These are phyloP conservation scores for Dioszegia hungarica DNA, from an alignment of 768 basidiomycete genomes.

Conservation along the genomic window DNA sequence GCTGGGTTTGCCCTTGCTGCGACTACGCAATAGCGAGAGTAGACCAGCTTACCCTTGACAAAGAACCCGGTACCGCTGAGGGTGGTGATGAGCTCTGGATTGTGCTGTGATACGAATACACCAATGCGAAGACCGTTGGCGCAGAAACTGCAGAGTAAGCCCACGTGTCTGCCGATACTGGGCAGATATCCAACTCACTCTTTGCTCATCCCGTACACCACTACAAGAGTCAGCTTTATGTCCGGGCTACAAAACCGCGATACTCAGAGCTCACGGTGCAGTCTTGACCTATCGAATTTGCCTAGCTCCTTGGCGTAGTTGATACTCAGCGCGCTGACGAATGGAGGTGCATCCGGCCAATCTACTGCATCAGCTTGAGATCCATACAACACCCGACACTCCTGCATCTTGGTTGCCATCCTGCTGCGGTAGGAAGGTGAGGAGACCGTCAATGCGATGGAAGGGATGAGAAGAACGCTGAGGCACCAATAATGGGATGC, in stretches of 20 bases:
- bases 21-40: too few relatives aligned
- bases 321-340: slow-evolving; percentile 38
- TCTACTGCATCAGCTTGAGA: not conserved
- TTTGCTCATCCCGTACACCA: slow-evolving; percentile 45
- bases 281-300: slow-evolving; percentile 29
- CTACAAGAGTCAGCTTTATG: slow-evolving; percentile 6
- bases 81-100: slow-evolving; percentile 35
- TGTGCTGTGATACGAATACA: slow-evolving; percentile 41
- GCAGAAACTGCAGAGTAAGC: slow-evolving; percentile 23
- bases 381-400: too few relatives aligned
- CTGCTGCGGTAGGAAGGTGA: too few relatives aligned
- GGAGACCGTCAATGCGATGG: too few relatives aligned
- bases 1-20: not conserved
- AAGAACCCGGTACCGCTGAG: slow-evolving; percentile 43
- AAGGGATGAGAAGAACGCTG: too few relatives aligned
- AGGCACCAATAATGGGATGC: too few relatives aligned
- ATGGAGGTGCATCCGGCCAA: slow-evolving; percentile 22
- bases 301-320: slow-evolving; percentile 42
- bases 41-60: slow-evolving; percentile 38
- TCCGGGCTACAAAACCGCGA: not conserved
- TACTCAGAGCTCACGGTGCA: slow-evolving; percentile 40
- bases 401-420: too few relatives aligned
- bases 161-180: not conserved
- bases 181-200: slow-evolving; percentile 42
- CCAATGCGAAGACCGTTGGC: slow-evolving; percentile 37